Conservation (phyloP, 2,329 filamentous ascomycete species). For the Zasmidium cellare region DNA sequence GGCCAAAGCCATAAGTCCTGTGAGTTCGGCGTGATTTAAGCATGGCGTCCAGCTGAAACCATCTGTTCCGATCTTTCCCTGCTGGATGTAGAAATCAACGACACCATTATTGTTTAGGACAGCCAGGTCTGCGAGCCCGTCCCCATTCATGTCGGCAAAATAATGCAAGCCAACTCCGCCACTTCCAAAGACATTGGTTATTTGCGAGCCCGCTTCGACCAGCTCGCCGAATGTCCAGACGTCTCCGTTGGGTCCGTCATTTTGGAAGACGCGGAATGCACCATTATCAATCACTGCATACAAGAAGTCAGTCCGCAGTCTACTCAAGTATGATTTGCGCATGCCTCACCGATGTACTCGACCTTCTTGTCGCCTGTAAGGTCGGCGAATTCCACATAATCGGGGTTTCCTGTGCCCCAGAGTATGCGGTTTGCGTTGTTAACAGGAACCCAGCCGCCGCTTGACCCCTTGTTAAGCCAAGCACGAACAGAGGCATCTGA, state of each 20-base stretch:
- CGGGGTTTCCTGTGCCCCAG: neutral
- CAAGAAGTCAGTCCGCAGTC: no score
- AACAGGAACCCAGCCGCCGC: neutral
- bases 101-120: neutral
- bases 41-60: no score
- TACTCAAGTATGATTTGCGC: no score
- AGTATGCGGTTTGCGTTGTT: neutral
- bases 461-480: neutral
- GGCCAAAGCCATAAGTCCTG: neutral
- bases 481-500: neutral
- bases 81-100: no score
- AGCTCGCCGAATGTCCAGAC: no score
- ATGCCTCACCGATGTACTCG: neutral
- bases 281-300: no score
- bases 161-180: neutral
- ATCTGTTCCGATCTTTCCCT: no score
- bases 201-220: no score
- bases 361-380: neutral
- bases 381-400: neutral
- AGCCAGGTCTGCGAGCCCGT: neutral
- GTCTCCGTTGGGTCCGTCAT: no score
- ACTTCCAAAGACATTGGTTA: no score
- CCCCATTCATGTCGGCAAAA: neutral
- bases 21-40: no score
- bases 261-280: no score